Evolutionary conservation across 495 filamentous ascomycete species (phyloP), one percentile per base, ranked within the genome.

Genomic region (Endocarpon pusillum): DNA sequence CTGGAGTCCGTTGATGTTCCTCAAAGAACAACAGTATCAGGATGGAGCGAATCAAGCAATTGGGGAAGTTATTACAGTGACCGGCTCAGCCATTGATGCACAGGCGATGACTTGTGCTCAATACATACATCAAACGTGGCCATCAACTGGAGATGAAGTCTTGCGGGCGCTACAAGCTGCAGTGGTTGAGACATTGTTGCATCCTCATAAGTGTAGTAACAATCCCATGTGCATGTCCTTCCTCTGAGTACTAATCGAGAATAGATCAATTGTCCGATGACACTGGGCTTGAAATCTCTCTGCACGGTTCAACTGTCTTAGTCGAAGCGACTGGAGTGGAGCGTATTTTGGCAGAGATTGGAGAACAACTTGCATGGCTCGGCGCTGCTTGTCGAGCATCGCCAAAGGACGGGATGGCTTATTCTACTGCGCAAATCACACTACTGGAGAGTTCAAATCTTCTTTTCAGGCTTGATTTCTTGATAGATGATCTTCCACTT

Each of bases 111-210:
- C 48, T 14, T 49, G 46, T 30, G 26, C 16, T 3, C 14, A 48
- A 20, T 58, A 56, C 39, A 35, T 58, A 25, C 9, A 12, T 3
- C 55, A 53, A 36, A 46, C 40, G 20, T 58, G 55, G 55, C 55
- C 51, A 30, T 35, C 34, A 3, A 49, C 41, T 3, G 52, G 52
- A 2, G 8, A 20, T 3, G 19, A 49, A 6, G 42, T 44, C n/a
- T 18, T 57, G 23, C 9, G 36, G 19, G 34, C 45, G 19, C 12
- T 56, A 18, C 15, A 46, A 24, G 37, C 25, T 24, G 32, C 30
- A n/a, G n/a, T 35, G 23, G 21, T 28, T 39, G 14, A 41, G 24
- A 37, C 10, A 21, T 27, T 14, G 26, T 5, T 1, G 21, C 18
- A 34, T 32, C 26, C 9, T 33, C 38, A 21, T 4, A 27, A 6